These are phyloP conservation scores for Aspergillus proliferans DNA, from an alignment of 2,329 filamentous ascomycete genomes.

Conservation along the genomic window DNA sequence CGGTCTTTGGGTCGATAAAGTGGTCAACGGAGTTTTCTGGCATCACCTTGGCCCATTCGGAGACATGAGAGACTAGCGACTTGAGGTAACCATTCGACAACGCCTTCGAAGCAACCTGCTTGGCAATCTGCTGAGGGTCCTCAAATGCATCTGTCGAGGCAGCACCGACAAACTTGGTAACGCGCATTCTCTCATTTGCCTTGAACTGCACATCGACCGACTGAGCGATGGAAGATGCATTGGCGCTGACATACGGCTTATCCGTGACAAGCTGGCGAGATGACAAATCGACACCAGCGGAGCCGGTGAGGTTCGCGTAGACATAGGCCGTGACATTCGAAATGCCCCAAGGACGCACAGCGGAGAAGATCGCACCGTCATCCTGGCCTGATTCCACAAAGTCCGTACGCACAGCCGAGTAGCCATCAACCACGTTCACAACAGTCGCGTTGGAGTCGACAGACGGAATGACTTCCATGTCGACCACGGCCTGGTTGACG, in stretches of 20 bases:
- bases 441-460: conserved; percentile 51
- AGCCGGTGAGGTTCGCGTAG: conserved; percentile 40
- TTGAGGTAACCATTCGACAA: conserved; percentile 49
- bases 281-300: conserved; percentile 35
- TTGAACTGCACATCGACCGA: conserved; percentile 49
- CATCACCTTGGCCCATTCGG: conserved; percentile 58
- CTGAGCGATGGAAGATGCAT: conserved; percentile 61
- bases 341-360: conserved; percentile 58
- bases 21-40: conserved; percentile 58
- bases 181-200: conserved; percentile 47
- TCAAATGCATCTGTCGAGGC: conserved; percentile 64
- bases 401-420: conserved; percentile 59
- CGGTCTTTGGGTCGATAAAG: conserved; percentile 52
- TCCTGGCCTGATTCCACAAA: conserved; percentile 53
- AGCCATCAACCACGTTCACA: conserved; percentile 62
- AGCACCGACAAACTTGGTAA: conserved; percentile 63
- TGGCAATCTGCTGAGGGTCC: conserved; percentile 51
- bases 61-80: conserved; percentile 51
- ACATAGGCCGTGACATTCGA: conserved; percentile 58
- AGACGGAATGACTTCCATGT: conserved; percentile 53
- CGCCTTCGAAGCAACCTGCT: conserved; percentile 48
- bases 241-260: conserved; percentile 46
- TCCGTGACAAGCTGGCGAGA: conserved; percentile 41
- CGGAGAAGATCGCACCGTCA: conserved; percentile 54
- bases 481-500: conserved; percentile 56